Percentiles rank a stretch among this genome's conserved stretches.
These are phyloP conservation scores for Pseudocercospora pini-densiflorae DNA, from an alignment of 2,329 filamentous ascomycete genomes.

Conservation along the genomic window DNA sequence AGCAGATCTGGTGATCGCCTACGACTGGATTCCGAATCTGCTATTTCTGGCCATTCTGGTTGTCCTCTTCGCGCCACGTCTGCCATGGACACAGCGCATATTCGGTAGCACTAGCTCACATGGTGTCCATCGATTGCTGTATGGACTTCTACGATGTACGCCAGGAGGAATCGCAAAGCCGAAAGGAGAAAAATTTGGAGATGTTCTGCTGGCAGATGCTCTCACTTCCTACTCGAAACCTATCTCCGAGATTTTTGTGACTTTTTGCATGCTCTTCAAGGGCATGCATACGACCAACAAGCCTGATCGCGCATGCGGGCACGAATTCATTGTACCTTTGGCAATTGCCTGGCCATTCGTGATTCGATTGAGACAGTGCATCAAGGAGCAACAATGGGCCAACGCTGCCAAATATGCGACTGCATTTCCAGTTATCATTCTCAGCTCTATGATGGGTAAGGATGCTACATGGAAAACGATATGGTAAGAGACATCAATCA, in stretches of 20 bases:
- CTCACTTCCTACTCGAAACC: conserved; percentile 95
- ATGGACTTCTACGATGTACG: conserved; percentile 75
- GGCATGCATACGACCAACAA: conserved; percentile 75
- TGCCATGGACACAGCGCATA: conserved; percentile 17
- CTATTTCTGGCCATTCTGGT: conserved; percentile 73
- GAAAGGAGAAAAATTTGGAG: conserved; percentile 90
- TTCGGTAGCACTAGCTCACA: conserved; percentile 54
- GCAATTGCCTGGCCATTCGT: conserved; percentile 81
- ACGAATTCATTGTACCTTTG: conserved; percentile 77
- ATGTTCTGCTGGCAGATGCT: conserved; percentile 91
- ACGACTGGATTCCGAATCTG: conserved; percentile 88
- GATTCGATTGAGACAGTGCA: conserved; percentile 88
- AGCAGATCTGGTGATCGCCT: conserved; percentile 68
- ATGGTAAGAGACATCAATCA: conserved; percentile 22
- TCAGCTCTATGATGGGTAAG: conserved; percentile 45
- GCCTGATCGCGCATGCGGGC: conserved; percentile 82
- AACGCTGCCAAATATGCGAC: conserved; percentile 96
- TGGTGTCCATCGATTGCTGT: conserved; percentile 70
- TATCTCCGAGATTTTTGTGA: conserved; percentile 85
- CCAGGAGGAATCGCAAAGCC: conserved; percentile 85
- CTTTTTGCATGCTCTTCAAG: conserved; percentile 81
- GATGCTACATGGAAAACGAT: conserved; percentile 25
- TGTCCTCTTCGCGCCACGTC: conserved; percentile 65
- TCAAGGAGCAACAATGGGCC: conserved; percentile 82
- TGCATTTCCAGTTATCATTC: conserved; percentile 87